Percentiles rank a stretch among this genome's conserved stretches.
Evolutionary conservation across 352 stramenopile genomes (phyloP).

Genomic region (Globisporangium parvum): DNA sequence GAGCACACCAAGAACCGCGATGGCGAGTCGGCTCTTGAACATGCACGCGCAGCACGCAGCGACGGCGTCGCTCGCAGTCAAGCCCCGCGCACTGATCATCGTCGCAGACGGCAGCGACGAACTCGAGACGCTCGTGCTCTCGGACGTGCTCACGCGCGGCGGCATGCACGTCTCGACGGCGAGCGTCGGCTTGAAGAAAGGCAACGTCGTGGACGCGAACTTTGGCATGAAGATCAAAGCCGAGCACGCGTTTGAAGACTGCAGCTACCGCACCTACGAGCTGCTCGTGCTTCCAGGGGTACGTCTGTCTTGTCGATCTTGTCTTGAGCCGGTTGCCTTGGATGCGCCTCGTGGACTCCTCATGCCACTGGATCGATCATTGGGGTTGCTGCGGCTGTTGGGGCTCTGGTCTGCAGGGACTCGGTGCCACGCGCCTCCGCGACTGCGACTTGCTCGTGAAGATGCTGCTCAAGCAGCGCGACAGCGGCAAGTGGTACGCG

Average conservation of each 20-base stretch:
- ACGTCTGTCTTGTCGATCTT: constrained; percentile 4
- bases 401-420: constrained; percentile 31
- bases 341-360: no score
- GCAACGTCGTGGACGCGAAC: constrained; percentile 57
- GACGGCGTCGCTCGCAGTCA: constrained; percentile 24
- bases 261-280: constrained; percentile 53
- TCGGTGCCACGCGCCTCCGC: constrained; percentile 31
- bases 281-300: constrained; percentile 71
- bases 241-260: constrained; percentile 59
- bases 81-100: constrained; percentile 55
- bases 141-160: constrained; percentile 50
- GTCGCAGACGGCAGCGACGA: constrained; percentile 64
- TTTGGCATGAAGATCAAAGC: constrained; percentile 59
- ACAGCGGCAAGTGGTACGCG: constrained; percentile 42
- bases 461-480: constrained; percentile 54
- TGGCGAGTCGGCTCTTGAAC: constrained; percentile 9
- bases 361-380: neutral
- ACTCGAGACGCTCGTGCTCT: constrained; percentile 56
- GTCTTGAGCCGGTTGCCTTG: neutral
- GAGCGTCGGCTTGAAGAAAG: constrained; percentile 40
- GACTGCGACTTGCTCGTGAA: constrained; percentile 58
- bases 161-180: constrained; percentile 54
- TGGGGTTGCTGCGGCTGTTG: neutral
- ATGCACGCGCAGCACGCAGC: constrained; percentile 6
- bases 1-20: constrained; percentile 2